Evolutionary conservation across 768 basidiomycete genomes (phyloP).

Genomic region (Hericium rajendrae): DNA sequence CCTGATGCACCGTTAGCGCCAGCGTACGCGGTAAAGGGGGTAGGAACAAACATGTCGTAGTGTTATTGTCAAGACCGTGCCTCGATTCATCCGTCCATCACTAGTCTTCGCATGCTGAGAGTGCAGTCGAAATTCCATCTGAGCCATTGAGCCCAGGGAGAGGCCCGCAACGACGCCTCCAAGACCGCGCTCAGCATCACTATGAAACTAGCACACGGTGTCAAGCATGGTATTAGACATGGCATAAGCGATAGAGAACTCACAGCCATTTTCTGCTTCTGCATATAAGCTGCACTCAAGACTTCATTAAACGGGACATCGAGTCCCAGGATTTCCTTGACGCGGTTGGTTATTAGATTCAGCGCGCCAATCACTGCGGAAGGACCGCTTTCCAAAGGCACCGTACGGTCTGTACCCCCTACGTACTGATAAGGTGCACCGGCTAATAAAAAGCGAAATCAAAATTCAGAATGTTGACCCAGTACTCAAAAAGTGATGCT

Average conservation of each 20-base stretch:
- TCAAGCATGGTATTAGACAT: neutral
- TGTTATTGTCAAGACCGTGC: conserved; percentile 41
- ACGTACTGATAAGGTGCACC: conserved; percentile 45
- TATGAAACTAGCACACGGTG: conserved; percentile 50
- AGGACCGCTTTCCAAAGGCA: conserved; percentile 52
- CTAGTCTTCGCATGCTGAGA: conserved; percentile 19
- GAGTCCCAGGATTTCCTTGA: conserved; percentile 33
- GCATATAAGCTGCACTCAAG: conserved; percentile 77
- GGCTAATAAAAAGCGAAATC: neutral
- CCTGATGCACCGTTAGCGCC: conserved; percentile 32
- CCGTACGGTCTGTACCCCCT: conserved; percentile 64
- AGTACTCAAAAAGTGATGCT: conserved; percentile 16
- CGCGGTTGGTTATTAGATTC: conserved; percentile 46
- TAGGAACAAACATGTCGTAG: conserved; percentile 50
- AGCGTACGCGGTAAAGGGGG: neutral
- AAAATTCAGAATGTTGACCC: conserved; percentile 9
- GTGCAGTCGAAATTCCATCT: conserved; percentile 68
- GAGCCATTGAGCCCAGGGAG: conserved; percentile 65
- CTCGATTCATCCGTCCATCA: conserved; percentile 16
- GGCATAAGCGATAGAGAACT: conserved; percentile 16
- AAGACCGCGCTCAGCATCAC: conserved; percentile 65
- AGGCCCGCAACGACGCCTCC: conserved; percentile 68
- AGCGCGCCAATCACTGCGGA: conserved; percentile 49
- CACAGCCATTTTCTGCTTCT: conserved; percentile 77
- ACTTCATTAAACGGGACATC: conserved; percentile 61